Evolutionary conservation across 2,329 filamentous ascomycete species (phyloP), one percentile per base, ranked within the genome.

Genomic region (Colletotrichum noveboracense): DNA sequence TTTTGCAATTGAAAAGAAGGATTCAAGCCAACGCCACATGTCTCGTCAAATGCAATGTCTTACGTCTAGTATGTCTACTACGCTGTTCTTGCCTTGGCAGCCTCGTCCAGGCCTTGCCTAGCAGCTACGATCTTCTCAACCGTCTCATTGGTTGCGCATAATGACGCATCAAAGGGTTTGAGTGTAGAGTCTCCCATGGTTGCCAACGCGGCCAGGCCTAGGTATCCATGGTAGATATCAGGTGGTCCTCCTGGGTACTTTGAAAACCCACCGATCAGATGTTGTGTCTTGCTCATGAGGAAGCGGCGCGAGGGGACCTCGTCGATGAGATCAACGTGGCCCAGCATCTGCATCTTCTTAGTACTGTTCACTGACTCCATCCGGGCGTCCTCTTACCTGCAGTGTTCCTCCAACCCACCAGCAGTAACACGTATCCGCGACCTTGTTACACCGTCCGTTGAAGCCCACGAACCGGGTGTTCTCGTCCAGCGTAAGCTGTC

Each of bases 391-490:
- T 9, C 10, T 24, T 18, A 89, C 87, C 68, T 82, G 79, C 1
- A 91, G 82, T 2, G 95, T 92, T 3, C 92, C 95, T 6, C 90
- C 89, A 1, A 95, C 95, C 97, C 97, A 99, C 88, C 96, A 99
- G 26, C 92, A 94, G 84, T 99, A 99, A 85, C 97, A 99, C 1
- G 97, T 98, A 85, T 99, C 97, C 12, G 95, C 94, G 64, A 93
- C 90, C 84, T 99, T 99, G 86, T 98, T 98, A 82, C 92, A 93
- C 66, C 97, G 92, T 30, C 97, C 97, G 80, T 97, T 98, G 85
- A 97, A 96, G 12, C 96, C 97, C 2, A 95, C 90, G 80, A 89
- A 90, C 12, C 86, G 84, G 21, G 77, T 68, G 30, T 77, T 73
- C 24, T 84, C 80, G 13, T 83, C 80, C 2, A 85, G 74, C 5